Evolutionary conservation across 1,284 basidiomycete genomes (phyloP).

Genomic region (Austropuccinia psidii): DNA sequence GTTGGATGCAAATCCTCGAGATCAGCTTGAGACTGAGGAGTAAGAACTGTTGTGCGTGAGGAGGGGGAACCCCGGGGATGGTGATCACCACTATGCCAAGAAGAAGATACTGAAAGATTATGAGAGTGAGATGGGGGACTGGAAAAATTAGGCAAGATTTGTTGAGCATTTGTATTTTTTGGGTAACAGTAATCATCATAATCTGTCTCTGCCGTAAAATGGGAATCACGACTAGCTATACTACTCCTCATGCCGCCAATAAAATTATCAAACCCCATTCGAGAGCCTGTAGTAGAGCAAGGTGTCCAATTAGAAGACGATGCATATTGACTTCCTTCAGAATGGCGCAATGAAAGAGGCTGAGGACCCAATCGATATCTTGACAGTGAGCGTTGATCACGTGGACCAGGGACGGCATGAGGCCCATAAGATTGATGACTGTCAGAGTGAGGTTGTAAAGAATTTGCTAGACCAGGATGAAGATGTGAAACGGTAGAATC

Average conservation of each 20-base stretch:
- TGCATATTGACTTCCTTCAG: conserved; percentile 33
- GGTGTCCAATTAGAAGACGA: conserved; percentile 35
- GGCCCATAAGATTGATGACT: not conserved
- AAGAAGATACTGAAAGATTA: conserved; percentile 7
- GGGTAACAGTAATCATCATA: conserved; percentile 25
- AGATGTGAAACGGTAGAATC: not conserved
- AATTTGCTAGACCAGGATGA: not conserved
- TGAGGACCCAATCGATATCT: conserved; percentile 22
- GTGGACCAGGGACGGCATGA: conserved; percentile 6
- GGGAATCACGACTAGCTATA: conserved; percentile 31
- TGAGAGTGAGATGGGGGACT: not conserved
- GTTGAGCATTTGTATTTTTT: not conserved
- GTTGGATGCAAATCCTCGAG: not conserved
- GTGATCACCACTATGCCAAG: conserved; percentile 20
- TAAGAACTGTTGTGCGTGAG: too few species aligned
- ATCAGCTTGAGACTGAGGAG: not conserved
- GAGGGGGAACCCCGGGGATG: too few species aligned
- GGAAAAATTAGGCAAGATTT: too few species aligned
- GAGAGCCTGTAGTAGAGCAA: conserved; percentile 19
- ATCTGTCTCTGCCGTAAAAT: conserved; percentile 34
- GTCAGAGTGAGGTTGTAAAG: conserved; percentile 2
- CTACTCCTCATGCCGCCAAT: conserved; percentile 14
- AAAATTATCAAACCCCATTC: not conserved
- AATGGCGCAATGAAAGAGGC: conserved; percentile 26
- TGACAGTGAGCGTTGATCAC: conserved; percentile 12